phyloP scores from a whole-genome alignment of 2,329 filamentous ascomycete species.

The Diaporthe sp. region DNA sequence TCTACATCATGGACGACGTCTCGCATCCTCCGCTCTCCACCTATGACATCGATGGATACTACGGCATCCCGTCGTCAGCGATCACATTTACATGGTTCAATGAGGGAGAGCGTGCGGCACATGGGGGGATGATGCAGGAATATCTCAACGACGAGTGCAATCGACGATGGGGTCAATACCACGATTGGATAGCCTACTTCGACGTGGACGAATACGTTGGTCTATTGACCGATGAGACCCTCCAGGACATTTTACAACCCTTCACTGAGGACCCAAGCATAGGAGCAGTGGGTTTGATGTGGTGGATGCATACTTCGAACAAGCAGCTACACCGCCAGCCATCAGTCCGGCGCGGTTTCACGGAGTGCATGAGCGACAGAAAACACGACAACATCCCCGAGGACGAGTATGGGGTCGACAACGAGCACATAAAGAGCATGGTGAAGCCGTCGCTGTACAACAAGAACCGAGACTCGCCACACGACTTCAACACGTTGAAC shows the following conservation, averaged over 20 bases:
- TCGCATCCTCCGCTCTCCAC: slow-evolving; percentile 40
- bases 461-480: slow-evolving; percentile 42
- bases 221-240: slow-evolving; percentile 44
- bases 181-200: slow-evolving; percentile 51
- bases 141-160: slow-evolving; percentile 31
- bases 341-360: slow-evolving; percentile 48
- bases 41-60: slow-evolving; percentile 17
- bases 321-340: slow-evolving; percentile 46
- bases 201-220: slow-evolving; percentile 53
- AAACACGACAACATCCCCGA: slow-evolving; percentile 15
- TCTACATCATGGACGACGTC: slow-evolving; percentile 44
- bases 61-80: slow-evolving; percentile 22
- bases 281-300: slow-evolving; percentile 51
- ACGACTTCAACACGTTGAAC: slow-evolving; percentile 45
- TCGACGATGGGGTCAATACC: slow-evolving; percentile 44
- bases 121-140: slow-evolving; percentile 22
- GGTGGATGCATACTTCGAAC: slow-evolving; percentile 50
- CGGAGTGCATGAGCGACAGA: slow-evolving; percentile 39
- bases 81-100: slow-evolving; percentile 10
- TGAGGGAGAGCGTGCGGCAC: slow-evolving; percentile 3
- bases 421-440: slow-evolving; percentile 26
- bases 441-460: slow-evolving; percentile 29
- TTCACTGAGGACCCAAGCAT: slow-evolving; percentile 45
- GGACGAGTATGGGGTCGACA: slow-evolving; percentile 46
- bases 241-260: slow-evolving; percentile 46